Base-by-base conservation (phyloP, 352 stramenopile species). In the Sclerospora graminicola region DNA sequence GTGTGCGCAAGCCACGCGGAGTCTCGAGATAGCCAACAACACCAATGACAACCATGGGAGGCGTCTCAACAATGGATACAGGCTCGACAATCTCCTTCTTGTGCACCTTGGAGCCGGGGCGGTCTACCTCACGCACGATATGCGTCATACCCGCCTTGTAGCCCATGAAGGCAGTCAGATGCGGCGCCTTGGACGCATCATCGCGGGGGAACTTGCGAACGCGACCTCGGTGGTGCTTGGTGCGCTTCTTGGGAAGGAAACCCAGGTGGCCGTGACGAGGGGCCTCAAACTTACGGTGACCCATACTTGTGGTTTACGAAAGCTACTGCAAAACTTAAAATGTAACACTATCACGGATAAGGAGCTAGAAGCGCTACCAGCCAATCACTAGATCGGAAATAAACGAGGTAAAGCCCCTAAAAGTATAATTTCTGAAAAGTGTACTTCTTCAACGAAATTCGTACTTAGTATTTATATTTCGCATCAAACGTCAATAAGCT, bases 121-220 rank as follows among this genome's bases (percentile, higher is more conserved):
- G 91, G 76, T 99, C 96, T 21, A 99, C 93, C 54, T 98, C 94
- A 66, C 97, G 93, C 53, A 99, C 78, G 57, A 98, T 97, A 86
- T 99, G 97, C 50, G 97, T 99, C 97, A 99, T 99, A 66, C 97
- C 97, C 49, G 97, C 97, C 89, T 99, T 99, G 94, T 98, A 99
- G 68, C 89, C 97, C 82, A 98, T 98, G 84, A 99, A 99, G 51
- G 97, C 97, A 36, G 97, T 99, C 26, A 99, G 87, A 76, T 99
- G 97, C 52, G 77, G 77, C 44, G 84, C 77, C 78, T 98, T 97
- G 54, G 86, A 85, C 28, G 84, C 66, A 62, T 98, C 95, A 71
- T 99, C 97, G 60, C 85, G 92, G 27, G 97, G 97, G 92, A 99
- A 99, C 63, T 97, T 98, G 62, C 95, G 89, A 78, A 99, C 92